These are phyloP conservation scores for Naganishia liquefaciens DNA, from an alignment of 1,284 basidiomycete species.

Conservation along the genomic window DNA sequence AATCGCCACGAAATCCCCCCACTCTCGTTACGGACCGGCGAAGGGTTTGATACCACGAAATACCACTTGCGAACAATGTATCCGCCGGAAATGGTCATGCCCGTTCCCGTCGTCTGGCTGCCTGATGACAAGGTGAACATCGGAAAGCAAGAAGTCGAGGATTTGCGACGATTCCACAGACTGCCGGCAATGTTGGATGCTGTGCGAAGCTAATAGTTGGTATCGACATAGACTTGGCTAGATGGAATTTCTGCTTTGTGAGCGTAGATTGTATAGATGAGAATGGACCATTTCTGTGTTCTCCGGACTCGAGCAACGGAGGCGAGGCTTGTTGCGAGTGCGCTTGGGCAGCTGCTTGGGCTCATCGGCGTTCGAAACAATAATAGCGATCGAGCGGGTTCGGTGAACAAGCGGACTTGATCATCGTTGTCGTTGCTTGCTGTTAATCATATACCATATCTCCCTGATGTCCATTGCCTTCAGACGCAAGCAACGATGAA, in stretches of 20 bases:
- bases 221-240: neutral
- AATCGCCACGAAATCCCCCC: slow-evolving; percentile 62
- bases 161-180: slow-evolving; percentile 39
- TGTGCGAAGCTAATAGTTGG: slow-evolving; percentile 3
- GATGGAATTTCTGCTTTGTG: slow-evolving; percentile 5
- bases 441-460: too few species aligned
- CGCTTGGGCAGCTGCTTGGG: too few species aligned
- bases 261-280: neutral
- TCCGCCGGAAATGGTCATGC: slow-evolving; percentile 73
- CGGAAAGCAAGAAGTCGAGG: slow-evolving; percentile 46
- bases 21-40: slow-evolving; percentile 50
- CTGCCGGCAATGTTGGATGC: slow-evolving; percentile 33
- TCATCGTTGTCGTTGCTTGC: neutral
- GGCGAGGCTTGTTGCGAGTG: too few species aligned
- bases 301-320: too few species aligned
- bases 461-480: too few species aligned
- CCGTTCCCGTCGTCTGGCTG: slow-evolving; percentile 74
- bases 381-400: neutral
- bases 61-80: slow-evolving; percentile 75
- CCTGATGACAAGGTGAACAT: slow-evolving; percentile 71
- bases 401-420: neutral
- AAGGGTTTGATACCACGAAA: slow-evolving; percentile 65
- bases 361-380: neutral
- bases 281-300: neutral
- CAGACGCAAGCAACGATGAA: slow-evolving; percentile 3